Evolutionary conservation across 805 yeast genomes (phyloP), one percentile per base, ranked within the genome.

Genomic region (Starmerella sirachaensis): DNA sequence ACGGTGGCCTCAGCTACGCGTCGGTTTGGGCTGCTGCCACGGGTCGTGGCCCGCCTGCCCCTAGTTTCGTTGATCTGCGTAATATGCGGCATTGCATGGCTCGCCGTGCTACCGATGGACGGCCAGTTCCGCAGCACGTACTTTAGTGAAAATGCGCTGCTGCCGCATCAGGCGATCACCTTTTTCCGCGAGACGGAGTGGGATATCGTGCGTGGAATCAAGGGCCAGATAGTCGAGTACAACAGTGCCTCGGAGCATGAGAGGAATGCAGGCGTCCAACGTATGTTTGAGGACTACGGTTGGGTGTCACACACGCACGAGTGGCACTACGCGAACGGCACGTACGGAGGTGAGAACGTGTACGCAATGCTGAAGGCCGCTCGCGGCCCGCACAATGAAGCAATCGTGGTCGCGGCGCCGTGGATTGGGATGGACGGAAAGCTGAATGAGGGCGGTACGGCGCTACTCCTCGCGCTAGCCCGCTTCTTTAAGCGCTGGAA

Each of bases 111-210:
- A 34, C 95, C 97, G 0, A 45, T 74, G 49, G 79, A 79, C 13
- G 97, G 95, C 16, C 83, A 82, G 53, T 83, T 64, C 56, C 65
- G 96, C 38, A 60, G 66, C 45, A 84, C 95, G 2, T 91, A 91
- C 57, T 79, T 86, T 10, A 79, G 93, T 6, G 99, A 91, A 55
- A 91, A 91, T 59, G 99, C 99, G 22, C 64, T 91, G 56, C 76
- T 91, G 82, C 96, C 99, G 6, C 86, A 93, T 0, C 97, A 91
- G 57, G 97, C 91, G 2, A 77, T 78, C 49, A 76, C 93, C 18
- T 85, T 84, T 55, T 91, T 82, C 57, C 68, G 96, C 38, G 97
- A 88, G 53, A 74, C 84, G 28, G 97, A 91, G 56, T 91, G 97
- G 96, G 83, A 86, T 52, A 64, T 80, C 38, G 72, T 84, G 22